Conservation (phyloP, 805 yeast species). For the Myxozyma melibiosi region DNA sequence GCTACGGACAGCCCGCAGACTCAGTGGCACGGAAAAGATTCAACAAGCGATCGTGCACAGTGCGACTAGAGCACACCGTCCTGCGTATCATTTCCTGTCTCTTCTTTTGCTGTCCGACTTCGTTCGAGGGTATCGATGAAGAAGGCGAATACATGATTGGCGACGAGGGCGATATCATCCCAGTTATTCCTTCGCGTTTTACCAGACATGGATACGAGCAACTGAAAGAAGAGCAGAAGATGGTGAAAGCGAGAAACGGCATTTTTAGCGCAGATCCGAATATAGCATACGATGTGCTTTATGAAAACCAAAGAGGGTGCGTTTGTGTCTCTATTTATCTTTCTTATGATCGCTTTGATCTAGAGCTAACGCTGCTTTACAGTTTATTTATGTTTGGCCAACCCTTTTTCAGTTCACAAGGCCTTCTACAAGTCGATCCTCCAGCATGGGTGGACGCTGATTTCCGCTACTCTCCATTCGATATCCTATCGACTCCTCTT, state of each 20-base stretch:
- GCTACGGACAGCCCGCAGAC: neutral
- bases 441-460: conserved; percentile 42
- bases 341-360: neutral
- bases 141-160: conserved; percentile 4
- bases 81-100: conserved; percentile 4
- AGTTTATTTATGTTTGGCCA: conserved; percentile 43
- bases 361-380: neutral
- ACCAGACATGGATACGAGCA: conserved; percentile 9
- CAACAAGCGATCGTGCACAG: neutral
- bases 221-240: conserved; percentile 6
- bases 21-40: neutral
- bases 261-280: conserved; percentile 20
- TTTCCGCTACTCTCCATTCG: conserved; percentile 41
- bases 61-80: neutral
- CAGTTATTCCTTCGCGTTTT: conserved; percentile 1
- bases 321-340: neutral
- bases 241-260: conserved; percentile 4
- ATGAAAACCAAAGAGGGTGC: conserved; percentile 49
- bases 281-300: conserved; percentile 36
- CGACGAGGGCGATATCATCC: conserved; percentile 5
- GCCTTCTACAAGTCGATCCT: conserved; percentile 46
- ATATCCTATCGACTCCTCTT: conserved; percentile 42
- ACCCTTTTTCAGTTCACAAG: conserved; percentile 42
- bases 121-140: conserved; percentile 14
- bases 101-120: conserved; percentile 16